These are phyloP conservation scores for Leucosporidium yakuticum DNA, from an alignment of 768 basidiomycete genomes.

Conservation along the genomic window DNA sequence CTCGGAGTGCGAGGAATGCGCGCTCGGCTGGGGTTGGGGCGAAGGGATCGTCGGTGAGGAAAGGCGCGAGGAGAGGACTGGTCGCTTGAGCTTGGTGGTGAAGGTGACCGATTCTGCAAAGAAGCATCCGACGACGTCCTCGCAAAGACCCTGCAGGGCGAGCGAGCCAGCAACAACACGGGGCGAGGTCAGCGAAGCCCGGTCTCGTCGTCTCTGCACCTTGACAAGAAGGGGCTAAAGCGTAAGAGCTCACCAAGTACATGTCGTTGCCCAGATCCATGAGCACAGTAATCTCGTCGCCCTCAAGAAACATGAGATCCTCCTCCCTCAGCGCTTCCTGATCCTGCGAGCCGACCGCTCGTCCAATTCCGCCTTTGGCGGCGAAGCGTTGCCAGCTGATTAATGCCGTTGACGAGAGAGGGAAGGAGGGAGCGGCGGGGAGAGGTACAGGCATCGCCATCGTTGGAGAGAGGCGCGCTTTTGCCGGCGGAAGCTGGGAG, in stretches of 20 bases:
- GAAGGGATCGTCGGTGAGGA: too few relatives aligned
- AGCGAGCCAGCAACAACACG: neutral
- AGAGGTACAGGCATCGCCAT: neutral
- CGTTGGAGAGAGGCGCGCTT: too few relatives aligned
- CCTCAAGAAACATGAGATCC: slow-evolving; percentile 83
- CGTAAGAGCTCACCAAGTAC: slow-evolving; percentile 54
- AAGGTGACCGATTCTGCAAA: slow-evolving; percentile 59
- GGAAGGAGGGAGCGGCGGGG: slow-evolving; percentile 11
- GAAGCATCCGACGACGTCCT: slow-evolving; percentile 78
- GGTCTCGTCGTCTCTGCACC: neutral
- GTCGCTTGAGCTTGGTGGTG: slow-evolving; percentile 66
- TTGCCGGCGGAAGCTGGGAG: too few relatives aligned
- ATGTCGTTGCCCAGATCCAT: slow-evolving; percentile 61
- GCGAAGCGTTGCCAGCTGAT: slow-evolving; percentile 80
- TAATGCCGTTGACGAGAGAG: slow-evolving; percentile 51
- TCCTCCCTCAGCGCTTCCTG: slow-evolving; percentile 64
- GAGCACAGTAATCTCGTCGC: slow-evolving; percentile 70
- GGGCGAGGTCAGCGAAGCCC: neutral
- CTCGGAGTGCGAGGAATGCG: too few relatives aligned
- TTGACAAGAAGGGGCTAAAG: neutral
- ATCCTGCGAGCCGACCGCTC: slow-evolving; percentile 65
- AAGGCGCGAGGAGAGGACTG: slow-evolving; percentile 55
- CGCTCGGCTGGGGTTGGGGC: too few relatives aligned
- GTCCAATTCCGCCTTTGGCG: slow-evolving; percentile 76
- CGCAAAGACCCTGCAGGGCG: slow-evolving; percentile 68